A percentile compares a stretch with the other conserved stretches of the same genome.
phyloP scores from a whole-genome alignment of 2,329 filamentous ascomycete genomes.

The Calonectria naviculata region DNA sequence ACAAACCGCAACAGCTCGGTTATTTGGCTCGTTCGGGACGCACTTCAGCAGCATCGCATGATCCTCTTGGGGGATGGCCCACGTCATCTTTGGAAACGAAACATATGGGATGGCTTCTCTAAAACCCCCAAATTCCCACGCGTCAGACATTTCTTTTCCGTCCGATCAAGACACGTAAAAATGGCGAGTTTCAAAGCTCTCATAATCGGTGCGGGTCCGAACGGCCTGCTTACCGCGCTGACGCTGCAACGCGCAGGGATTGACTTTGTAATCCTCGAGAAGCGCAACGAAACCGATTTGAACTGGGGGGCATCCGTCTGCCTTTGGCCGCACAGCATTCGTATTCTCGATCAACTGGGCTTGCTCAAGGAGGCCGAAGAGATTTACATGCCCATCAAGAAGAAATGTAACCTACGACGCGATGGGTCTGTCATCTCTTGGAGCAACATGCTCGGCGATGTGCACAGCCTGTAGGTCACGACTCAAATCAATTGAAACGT shows the following conservation, averaged over 20 bases:
- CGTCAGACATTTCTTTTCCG: too few relatives aligned
- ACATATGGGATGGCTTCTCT: too few relatives aligned
- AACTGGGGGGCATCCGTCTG: not conserved
- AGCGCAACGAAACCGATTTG: not conserved
- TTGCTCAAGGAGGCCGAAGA: slow-evolving; percentile 22
- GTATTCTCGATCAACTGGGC: slow-evolving; percentile 46
- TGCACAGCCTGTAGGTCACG: not conserved
- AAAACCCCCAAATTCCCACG: too few relatives aligned
- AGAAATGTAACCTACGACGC: slow-evolving; percentile 9
- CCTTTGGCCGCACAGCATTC: slow-evolving; percentile 38
- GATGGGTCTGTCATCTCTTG: slow-evolving; percentile 12
- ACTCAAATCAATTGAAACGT: not conserved
- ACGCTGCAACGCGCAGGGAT: not conserved
- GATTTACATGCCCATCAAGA: slow-evolving; percentile 4
- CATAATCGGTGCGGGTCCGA: not conserved
- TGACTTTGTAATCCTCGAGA: not conserved
- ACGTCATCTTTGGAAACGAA: too few relatives aligned
- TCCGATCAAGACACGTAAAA: not conserved
- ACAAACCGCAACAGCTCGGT: too few relatives aligned
- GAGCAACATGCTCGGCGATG: not conserved
- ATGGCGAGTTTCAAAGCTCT: not conserved
- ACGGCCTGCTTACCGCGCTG: not conserved
- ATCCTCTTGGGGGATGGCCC: too few relatives aligned
- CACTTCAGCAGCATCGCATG: too few relatives aligned
- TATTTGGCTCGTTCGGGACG: too few relatives aligned